Base-by-base conservation (phyloP, 768 basidiomycete genomes). In the Naematelia aurantialba region DNA sequence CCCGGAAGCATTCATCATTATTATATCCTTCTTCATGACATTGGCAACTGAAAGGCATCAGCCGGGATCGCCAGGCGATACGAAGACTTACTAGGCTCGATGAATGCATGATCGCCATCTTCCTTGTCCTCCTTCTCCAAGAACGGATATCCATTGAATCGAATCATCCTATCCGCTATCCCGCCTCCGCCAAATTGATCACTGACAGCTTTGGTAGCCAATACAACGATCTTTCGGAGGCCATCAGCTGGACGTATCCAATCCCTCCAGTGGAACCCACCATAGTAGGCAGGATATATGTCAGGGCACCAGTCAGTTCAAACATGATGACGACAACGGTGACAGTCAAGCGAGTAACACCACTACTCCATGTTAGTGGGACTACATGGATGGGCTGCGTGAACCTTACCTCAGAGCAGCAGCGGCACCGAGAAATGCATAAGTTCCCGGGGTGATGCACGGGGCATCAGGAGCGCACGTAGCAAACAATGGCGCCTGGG, bases 241-340 rank as follows among this genome's bases (percentile, higher is more conserved):
- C 24, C 55, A 65, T 59, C 45, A 68, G 63, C 50, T 54, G 13
- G 21, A 58, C 49, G 14, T 13, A 2, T 4, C 2, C 5, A 4
- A 19, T 48, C 19, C 25, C 14, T 39, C 49, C 17, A 21, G 19
- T 29, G 26, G 13, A 21, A 12, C 82, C 67, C 65, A 92, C 94
- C 96, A 99, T 99, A 13, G 91, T 93, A 4, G 96, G 96, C 25
- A 99, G 79, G 66, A 98, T 93, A 73, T 99, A 98, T 19, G 91
- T 97, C 70, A 98, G 77, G 4, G 96, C 94, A 12, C 96, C 96
- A 2, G 96, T 99, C 19, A 99, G 82, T 71, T 98, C 94, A 75
- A 97, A 98, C 92, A 99, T 98, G 77, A 99, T 93, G 31, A 98
- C 96, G 5, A 98, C 96, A 4, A 99, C 92, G 0, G 93, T 91